Percentiles rank a stretch among this genome's conserved stretches.
Evolutionary conservation across 768 basidiomycete species (phyloP).

Genomic region (Tulasnella sp.): DNA sequence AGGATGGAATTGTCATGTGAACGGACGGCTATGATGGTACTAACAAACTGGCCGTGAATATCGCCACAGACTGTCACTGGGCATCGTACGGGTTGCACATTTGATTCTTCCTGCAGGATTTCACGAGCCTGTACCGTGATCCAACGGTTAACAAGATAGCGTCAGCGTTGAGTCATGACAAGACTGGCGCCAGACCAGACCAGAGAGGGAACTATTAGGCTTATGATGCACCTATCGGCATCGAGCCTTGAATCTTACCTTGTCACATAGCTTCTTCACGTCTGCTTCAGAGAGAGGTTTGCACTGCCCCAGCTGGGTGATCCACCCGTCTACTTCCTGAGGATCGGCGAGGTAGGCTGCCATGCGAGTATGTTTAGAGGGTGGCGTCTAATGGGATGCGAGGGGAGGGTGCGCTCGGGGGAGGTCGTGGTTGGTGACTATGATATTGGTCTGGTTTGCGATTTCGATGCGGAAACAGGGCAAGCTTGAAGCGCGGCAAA

Average conservation of each 20-base stretch:
- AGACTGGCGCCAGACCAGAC: not conserved
- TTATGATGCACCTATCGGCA: not conserved
- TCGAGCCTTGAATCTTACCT: slow-evolving; percentile 39
- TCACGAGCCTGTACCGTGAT: slow-evolving; percentile 65
- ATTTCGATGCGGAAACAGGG: slow-evolving; percentile 12
- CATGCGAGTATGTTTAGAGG: not conserved
- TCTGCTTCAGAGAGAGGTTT: slow-evolving; percentile 92
- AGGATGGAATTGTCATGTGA: slow-evolving; percentile 12
- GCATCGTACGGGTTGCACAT: slow-evolving; percentile 96
- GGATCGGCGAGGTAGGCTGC: slow-evolving; percentile 24
- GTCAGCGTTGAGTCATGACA: not conserved
- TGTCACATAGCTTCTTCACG: slow-evolving; percentile 97
- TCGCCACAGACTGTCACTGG: slow-evolving; percentile 99
- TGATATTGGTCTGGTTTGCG: not conserved
- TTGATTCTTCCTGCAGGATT: slow-evolving; percentile 97
- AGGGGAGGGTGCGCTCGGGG: not conserved
- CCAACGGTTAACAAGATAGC: not conserved
- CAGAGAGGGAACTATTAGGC: slow-evolving; percentile 19
- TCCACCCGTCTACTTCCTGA: slow-evolving; percentile 88
- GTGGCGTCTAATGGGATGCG: not conserved
- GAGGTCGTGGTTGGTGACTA: not conserved
- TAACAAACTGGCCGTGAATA: slow-evolving; percentile 98
- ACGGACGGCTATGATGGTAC: slow-evolving; percentile 28
- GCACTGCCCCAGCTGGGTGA: slow-evolving; percentile 91
- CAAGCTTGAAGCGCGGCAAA: slow-evolving; percentile 1